Evolutionary conservation across 148 eudicot genomes (phyloP).

Genomic region (Chenopodium berlandieri): DNA sequence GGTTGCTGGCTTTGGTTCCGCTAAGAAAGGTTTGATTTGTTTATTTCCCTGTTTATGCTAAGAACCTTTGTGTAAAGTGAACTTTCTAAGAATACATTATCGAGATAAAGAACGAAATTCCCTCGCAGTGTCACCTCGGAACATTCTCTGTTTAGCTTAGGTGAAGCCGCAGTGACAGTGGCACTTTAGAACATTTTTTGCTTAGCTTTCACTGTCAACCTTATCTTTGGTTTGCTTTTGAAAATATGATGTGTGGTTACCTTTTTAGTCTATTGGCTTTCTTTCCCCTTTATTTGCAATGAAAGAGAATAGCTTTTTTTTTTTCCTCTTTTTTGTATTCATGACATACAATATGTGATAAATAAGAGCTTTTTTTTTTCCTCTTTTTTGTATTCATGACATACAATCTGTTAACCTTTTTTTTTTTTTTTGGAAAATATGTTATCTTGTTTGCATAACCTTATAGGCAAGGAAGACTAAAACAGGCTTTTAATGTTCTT

Average conservation of each 20-base stretch:
- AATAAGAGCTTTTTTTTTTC: background rate
- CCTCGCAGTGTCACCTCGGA: background rate
- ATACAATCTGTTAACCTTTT: background rate
- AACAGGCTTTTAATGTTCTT: too few relatives aligned
- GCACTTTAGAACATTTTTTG: conserved; percentile 7
- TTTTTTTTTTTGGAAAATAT: conserved; percentile 3
- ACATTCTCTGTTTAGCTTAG: conserved; percentile 17
- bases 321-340: background rate
- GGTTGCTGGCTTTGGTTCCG: conserved; percentile 75
- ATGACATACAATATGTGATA: background rate
- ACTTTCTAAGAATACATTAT: too few relatives aligned
- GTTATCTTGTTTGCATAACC: conserved; percentile 9
- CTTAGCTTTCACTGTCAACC: conserved; percentile 11
- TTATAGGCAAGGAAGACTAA: background rate
- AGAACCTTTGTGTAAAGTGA: background rate
- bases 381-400: background rate
- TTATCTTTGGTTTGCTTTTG: conserved; percentile 16
- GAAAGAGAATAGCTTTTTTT: background rate
- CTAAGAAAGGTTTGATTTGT: conserved; percentile 61
- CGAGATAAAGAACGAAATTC: background rate
- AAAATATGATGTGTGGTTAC: conserved; percentile 18
- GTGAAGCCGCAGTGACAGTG: background rate
- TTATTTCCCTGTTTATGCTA: background rate
- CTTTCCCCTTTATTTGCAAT: background rate
- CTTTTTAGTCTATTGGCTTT: conserved; percentile 10